phyloP scores from a whole-genome alignment of 2,329 filamentous ascomycete genomes.

The Metarhizium robertsii region DNA sequence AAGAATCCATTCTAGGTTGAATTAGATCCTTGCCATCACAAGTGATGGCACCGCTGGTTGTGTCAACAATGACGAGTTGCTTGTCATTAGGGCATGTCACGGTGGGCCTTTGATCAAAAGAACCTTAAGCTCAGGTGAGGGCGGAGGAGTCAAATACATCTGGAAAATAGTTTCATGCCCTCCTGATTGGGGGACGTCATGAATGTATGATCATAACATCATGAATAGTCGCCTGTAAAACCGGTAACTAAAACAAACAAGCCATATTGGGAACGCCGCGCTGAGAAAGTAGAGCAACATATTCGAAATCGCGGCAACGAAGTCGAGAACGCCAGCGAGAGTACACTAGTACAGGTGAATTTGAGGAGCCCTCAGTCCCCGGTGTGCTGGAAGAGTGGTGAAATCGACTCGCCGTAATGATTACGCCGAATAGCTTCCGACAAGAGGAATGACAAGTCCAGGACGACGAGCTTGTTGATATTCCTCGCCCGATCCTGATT shows the following conservation, averaged over 20 bases:
- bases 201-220: not conserved
- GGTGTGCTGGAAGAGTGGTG: constrained; percentile 58
- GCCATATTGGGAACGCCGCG: constrained; percentile 24
- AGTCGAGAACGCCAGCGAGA: constrained; percentile 1
- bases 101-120: not conserved
- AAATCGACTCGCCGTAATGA: constrained; percentile 86
- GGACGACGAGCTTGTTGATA: constrained; percentile 74
- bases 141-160: not conserved
- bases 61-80: not conserved
- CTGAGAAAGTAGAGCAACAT: constrained; percentile 16
- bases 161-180: not conserved
- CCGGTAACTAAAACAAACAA: not conserved
- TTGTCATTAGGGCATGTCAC: not conserved
- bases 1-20: constrained; percentile 61
- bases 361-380: constrained; percentile 32
- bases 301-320: not conserved
- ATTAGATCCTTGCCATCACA: constrained; percentile 63
- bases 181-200: not conserved
- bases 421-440: constrained; percentile 91
- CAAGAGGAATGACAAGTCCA: constrained; percentile 81
- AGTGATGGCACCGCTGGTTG: constrained; percentile 64
- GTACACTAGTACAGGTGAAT: constrained; percentile 3
- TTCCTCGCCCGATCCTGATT: constrained; percentile 59
- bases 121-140: not conserved
- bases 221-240: not conserved